Conservation (phyloP, 2,329 filamentous ascomycete species). For the Fusarium pilosicola region DNA sequence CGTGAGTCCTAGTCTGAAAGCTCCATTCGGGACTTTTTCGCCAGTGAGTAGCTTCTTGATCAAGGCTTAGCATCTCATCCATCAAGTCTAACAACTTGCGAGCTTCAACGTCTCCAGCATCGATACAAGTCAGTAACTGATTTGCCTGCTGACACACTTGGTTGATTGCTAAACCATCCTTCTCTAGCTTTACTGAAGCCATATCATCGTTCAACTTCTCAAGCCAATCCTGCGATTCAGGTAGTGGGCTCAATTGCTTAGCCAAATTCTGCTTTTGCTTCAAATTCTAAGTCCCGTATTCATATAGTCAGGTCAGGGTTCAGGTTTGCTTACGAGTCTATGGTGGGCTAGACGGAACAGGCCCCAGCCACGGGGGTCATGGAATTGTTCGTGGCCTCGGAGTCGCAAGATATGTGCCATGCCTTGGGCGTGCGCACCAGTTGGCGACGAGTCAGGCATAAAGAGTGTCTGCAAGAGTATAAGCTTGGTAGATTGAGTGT, state of each 20-base stretch:
- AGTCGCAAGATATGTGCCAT: constrained; percentile 54
- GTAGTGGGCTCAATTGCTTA: constrained; percentile 41
- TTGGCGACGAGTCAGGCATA: constrained; percentile 37
- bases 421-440: constrained; percentile 51
- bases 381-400: constrained; percentile 48
- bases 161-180: constrained; percentile 22
- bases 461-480: constrained; percentile 46
- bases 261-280: constrained; percentile 52
- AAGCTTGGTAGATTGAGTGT: not conserved
- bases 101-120: not conserved
- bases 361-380: constrained; percentile 52
- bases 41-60: constrained; percentile 46
- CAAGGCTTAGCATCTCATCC: constrained; percentile 45
- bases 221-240: constrained; percentile 47
- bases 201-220: constrained; percentile 44
- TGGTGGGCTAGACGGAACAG: constrained; percentile 54
- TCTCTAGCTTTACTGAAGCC: constrained; percentile 31
- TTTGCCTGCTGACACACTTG: constrained; percentile 47
- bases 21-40: constrained; percentile 48
- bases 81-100: constrained; percentile 40
- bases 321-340: constrained; percentile 39
- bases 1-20: constrained; percentile 40
- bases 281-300: not conserved
- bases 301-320: no score
- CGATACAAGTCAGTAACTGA: constrained; percentile 35